Conservation (phyloP, 441 rosid genomes). For the Melastoma candidum region DNA sequence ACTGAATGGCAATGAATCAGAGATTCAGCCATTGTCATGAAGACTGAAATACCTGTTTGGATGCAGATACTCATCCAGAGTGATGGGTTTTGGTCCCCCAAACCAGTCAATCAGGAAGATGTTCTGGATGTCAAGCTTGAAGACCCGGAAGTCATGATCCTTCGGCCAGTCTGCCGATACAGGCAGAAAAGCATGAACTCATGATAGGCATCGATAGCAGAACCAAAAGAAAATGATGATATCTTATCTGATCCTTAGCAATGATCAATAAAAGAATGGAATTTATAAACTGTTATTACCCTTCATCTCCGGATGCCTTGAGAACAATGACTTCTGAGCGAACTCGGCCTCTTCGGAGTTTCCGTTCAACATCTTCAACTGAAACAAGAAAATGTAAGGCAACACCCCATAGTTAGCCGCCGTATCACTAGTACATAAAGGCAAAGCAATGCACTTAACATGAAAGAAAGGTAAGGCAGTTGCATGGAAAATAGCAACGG, state of each 20-base stretch:
- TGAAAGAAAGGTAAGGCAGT: too few species aligned
- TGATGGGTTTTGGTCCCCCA: constrained; percentile 79
- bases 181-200: too few species aligned
- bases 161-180: constrained; percentile 64
- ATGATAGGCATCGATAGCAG: too few species aligned
- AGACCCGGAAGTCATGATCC: constrained; percentile 58
- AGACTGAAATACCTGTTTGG: constrained; percentile 27
- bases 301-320: constrained; percentile 85
- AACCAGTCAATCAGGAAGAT: constrained; percentile 84
- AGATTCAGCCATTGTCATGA: not conserved
- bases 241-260: not conserved
- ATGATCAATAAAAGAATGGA: not conserved
- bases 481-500: too few species aligned
- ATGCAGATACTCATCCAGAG: constrained; percentile 67
- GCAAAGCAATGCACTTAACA: not conserved
- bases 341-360: constrained; percentile 46
- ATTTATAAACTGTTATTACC: constrained; percentile 24
- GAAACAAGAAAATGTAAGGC: constrained; percentile 9
- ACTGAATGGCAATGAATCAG: too few species aligned
- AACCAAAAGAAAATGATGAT: not conserved
- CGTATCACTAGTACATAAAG: too few species aligned
- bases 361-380: constrained; percentile 40
- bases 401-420: not conserved
- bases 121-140: constrained; percentile 53
- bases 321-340: constrained; percentile 48